Evolutionary conservation across 2,329 filamentous ascomycete species (phyloP), one percentile per base, ranked within the genome.

Genomic region (Aurifilum marmelostoma): DNA sequence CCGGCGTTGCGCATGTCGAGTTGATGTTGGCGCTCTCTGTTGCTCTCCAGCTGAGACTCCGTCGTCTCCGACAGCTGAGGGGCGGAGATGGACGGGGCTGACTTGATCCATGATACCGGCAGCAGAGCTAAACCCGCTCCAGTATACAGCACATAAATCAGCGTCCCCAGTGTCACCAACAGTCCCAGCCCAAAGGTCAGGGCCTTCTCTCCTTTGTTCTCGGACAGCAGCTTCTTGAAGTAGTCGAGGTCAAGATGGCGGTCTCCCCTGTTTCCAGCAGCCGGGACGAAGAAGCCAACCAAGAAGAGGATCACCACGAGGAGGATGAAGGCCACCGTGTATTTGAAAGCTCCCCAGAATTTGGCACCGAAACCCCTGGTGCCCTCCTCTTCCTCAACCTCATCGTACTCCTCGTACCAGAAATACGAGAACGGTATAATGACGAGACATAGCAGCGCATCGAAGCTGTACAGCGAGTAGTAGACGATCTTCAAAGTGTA

Each of bases 391-490:
- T 91, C 87, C 71, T 94, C 94, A 27, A 95, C 90, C 80, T 97
- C 94, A 75, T 97, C 95, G 73, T 97, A 97, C 79, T 98, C 96
- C 79, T 99, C 96, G 76, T 97, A 96, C 89, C 92, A 97, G 79
- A 99, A 99, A 83, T 99, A 99, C 62, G 94, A 91, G 77, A 99
- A 99, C 0, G 96, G 96, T 27, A 98, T 91, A 59, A 97, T 87
- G 24, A 98, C 79, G 60, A 99, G 84, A 76, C 96, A 99, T 14
- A 99, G 87, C 7, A 97, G 78, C 0, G 94, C 92, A 79, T 99
- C 96, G 73, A 97, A 83, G 74, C 92, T 96, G 82, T 98, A 99
- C 0, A 99, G 86, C 0, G 89, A 86, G 80, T 98, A 98, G 82
- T 99, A 99, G 68, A 97, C 91, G 69, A 97, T 87, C 78, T 92